A percentile compares a stretch with the other conserved stretches of the same genome.
phyloP scores from a whole-genome alignment of 768 basidiomycete genomes.

The Phlebiopsis gigantea region DNA sequence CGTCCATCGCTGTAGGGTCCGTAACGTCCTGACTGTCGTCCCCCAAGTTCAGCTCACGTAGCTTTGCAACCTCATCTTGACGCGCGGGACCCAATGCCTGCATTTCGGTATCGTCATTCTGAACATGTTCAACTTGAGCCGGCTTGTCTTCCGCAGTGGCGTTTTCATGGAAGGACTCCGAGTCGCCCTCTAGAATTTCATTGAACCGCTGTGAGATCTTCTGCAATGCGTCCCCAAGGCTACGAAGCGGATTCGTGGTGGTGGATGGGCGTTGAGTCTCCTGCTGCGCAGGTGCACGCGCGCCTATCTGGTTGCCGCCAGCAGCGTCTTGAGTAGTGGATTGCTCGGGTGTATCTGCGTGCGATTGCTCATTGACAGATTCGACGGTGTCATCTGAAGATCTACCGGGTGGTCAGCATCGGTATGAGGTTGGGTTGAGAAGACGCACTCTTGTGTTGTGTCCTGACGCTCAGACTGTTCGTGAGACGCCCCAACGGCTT shows the following conservation, averaged over 20 bases:
- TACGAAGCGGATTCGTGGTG: slow-evolving; percentile 58
- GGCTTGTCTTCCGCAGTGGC: slow-evolving; percentile 34
- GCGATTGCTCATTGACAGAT: neutral
- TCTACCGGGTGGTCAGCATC: neutral
- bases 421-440: neutral
- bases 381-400: neutral
- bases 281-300: slow-evolving; percentile 2
- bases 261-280: slow-evolving; percentile 25
- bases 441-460: neutral
- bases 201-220: slow-evolving; percentile 82
- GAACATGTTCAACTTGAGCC: slow-evolving; percentile 71
- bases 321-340: slow-evolving; percentile 15
- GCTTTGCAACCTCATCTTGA: slow-evolving; percentile 76
- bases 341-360: neutral
- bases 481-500: neutral
- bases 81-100: slow-evolving; percentile 87
- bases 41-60: slow-evolving; percentile 74
- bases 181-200: slow-evolving; percentile 55
- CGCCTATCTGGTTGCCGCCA: slow-evolving; percentile 1
- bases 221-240: slow-evolving; percentile 76
- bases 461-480: neutral
- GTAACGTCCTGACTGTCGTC: slow-evolving; percentile 53
- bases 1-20: slow-evolving; percentile 45
- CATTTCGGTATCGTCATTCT: slow-evolving; percentile 67
- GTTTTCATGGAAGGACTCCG: slow-evolving; percentile 20